Evolutionary conservation across 768 basidiomycete genomes (phyloP).

Genomic region (Xerocomus brunneocitrinus): DNA sequence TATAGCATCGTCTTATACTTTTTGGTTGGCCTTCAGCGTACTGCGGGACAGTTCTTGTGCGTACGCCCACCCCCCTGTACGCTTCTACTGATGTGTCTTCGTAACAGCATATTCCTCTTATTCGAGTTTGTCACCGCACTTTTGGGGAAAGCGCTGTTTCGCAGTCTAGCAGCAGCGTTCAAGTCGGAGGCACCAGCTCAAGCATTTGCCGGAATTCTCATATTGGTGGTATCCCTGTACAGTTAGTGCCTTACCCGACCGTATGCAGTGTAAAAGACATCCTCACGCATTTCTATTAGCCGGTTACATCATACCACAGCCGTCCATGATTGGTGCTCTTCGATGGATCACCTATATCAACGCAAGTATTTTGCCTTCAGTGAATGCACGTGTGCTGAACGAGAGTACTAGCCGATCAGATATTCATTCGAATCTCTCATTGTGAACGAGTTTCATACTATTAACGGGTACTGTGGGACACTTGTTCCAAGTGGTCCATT

Average conservation of each 20-base stretch:
- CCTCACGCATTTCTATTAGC: conserved; percentile 15
- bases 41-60: conserved; percentile 63
- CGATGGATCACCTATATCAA: conserved; percentile 66
- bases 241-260: conserved; percentile 7
- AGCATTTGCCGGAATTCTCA: conserved; percentile 48
- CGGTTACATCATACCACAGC: conserved; percentile 57
- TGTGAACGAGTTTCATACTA: conserved; percentile 75
- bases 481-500: conserved; percentile 61
- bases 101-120: conserved; percentile 50
- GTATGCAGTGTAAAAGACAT: background rate
- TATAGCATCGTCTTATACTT: conserved; percentile 53
- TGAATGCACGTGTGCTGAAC: background rate
- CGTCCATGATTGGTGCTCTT: conserved; percentile 64
- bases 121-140: conserved; percentile 55
- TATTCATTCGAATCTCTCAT: conserved; percentile 63
- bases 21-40: conserved; percentile 50
- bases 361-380: conserved; percentile 39
- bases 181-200: conserved; percentile 58
- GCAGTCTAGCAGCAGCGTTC: conserved; percentile 58
- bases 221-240: conserved; percentile 54
- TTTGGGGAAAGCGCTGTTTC: conserved; percentile 74
- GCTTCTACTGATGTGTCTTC: conserved; percentile 10
- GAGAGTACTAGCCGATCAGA: conserved; percentile 47
- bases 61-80: conserved; percentile 19
- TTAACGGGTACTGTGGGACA: conserved; percentile 55